These are phyloP conservation scores for Bocquillonia castaneifolia DNA, from an alignment of 441 rosid species.

Conservation along the genomic window DNA sequence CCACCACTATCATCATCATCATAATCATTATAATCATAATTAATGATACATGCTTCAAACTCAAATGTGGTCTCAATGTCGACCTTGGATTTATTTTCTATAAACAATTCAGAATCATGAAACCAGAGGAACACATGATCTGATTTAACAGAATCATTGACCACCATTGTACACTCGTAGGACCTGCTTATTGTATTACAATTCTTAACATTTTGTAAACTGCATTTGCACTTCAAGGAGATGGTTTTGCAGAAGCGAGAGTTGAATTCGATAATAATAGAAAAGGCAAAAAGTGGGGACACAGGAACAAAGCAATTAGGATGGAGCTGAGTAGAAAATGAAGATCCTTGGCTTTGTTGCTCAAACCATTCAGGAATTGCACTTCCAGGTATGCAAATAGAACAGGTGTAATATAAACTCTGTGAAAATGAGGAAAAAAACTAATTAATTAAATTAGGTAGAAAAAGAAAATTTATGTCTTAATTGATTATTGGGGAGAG, in stretches of 20 bases:
- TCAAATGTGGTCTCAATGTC: background rate
- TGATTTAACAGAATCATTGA: background rate
- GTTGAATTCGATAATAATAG: background rate
- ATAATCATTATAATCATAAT: too few species aligned
- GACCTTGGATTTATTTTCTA: background rate
- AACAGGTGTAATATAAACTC: background rate
- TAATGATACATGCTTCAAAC: too few species aligned
- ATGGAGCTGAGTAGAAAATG: background rate
- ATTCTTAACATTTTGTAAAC: background rate
- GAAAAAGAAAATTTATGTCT: background rate
- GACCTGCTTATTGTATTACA: too few species aligned
- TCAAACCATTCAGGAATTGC: constrained; percentile 1
- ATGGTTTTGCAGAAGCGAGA: background rate
- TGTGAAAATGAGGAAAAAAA: background rate
- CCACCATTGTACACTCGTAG: background rate
- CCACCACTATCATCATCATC: background rate
- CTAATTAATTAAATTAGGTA: background rate
- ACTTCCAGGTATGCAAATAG: background rate
- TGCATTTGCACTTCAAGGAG: background rate
- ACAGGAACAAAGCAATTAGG: background rate
- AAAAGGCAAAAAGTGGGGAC: background rate
- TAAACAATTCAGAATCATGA: background rate
- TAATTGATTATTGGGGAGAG: background rate
- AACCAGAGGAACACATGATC: background rate
- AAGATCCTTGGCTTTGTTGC: background rate